Conservation (phyloP, 495 filamentous ascomycete species). For the Aspergillus sparsus region DNA sequence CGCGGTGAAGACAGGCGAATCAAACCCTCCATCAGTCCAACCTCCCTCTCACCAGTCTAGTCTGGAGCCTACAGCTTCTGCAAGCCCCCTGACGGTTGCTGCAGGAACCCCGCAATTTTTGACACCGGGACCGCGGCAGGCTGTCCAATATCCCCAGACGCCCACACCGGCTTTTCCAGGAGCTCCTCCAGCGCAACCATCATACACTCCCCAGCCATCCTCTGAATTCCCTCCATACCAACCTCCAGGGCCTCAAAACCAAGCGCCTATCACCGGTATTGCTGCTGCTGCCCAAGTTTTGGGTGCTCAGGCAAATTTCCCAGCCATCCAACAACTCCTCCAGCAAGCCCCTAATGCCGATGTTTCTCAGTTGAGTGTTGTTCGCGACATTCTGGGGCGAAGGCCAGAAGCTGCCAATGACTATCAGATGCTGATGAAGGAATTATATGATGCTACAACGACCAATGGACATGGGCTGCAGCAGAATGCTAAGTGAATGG, state of each 20-base stretch:
- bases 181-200: constrained; percentile 36
- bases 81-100: constrained; percentile 48
- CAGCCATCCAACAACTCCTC: constrained; percentile 66
- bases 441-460: constrained; percentile 40
- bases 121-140: constrained; percentile 28
- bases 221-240: constrained; percentile 24
- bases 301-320: constrained; percentile 57
- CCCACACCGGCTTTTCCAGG: constrained; percentile 27
- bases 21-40: constrained; percentile 46
- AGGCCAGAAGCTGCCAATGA: constrained; percentile 49
- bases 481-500: constrained; percentile 23
- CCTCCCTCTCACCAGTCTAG: constrained; percentile 46
- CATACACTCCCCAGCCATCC: constrained; percentile 30
- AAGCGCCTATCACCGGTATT: constrained; percentile 26
- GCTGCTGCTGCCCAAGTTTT: constrained; percentile 53
- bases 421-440: constrained; percentile 41
- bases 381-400: constrained; percentile 57
- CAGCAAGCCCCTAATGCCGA: constrained; percentile 64
- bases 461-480: constrained; percentile 36
- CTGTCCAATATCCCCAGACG: constrained; percentile 31
- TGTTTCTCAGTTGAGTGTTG: constrained; percentile 61
- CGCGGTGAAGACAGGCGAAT: constrained; percentile 61
- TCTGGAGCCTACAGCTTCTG: constrained; percentile 39
- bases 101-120: constrained; percentile 39
- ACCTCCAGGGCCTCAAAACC: constrained; percentile 15